Evolutionary conservation across 805 yeast species (phyloP).

Genomic region (Starmerella roubikii): DNA sequence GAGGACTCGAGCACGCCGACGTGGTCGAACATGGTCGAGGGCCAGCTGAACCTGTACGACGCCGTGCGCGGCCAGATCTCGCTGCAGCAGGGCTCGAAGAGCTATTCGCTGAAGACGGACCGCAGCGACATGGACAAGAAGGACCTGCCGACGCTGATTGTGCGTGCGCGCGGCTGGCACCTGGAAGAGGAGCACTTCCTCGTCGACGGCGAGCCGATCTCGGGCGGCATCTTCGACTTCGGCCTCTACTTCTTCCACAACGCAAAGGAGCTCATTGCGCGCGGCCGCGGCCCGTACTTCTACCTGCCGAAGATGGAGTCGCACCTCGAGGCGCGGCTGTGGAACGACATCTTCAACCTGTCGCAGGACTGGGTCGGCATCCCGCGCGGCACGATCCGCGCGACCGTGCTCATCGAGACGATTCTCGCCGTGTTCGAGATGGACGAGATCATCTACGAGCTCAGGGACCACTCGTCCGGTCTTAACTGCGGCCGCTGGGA

Average conservation of each 20-base stretch:
- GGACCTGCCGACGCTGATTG: conserved; percentile 40
- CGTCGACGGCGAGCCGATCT: conserved; percentile 54
- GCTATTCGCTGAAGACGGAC: conserved; percentile 41
- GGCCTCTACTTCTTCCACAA: conserved; percentile 59
- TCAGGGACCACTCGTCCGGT: conserved; percentile 57
- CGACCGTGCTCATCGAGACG: conserved; percentile 59
- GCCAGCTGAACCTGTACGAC: conserved; percentile 57
- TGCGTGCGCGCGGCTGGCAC: conserved; percentile 61
- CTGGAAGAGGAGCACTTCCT: conserved; percentile 49
- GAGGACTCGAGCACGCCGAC: conserved; percentile 64
- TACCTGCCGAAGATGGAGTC: conserved; percentile 68
- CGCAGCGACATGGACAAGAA: conserved; percentile 27
- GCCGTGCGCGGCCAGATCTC: conserved; percentile 47
- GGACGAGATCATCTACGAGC: conserved; percentile 66
- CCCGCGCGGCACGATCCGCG: conserved; percentile 58
- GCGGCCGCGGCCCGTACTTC: conserved; percentile 58
- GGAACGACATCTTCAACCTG: conserved; percentile 58
- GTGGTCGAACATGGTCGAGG: conserved; percentile 52
- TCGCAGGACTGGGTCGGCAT: conserved; percentile 51
- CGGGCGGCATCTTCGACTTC: conserved; percentile 56
- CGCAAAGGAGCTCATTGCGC: conserved; percentile 42
- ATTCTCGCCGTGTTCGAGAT: conserved; percentile 62
- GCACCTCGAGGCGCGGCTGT: conserved; percentile 58
- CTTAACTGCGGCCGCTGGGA: conserved; percentile 72
- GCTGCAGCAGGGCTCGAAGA: conserved; percentile 28